Evolutionary conservation across 768 basidiomycete genomes (phyloP).

Genomic region (Amyloporia xantha): DNA sequence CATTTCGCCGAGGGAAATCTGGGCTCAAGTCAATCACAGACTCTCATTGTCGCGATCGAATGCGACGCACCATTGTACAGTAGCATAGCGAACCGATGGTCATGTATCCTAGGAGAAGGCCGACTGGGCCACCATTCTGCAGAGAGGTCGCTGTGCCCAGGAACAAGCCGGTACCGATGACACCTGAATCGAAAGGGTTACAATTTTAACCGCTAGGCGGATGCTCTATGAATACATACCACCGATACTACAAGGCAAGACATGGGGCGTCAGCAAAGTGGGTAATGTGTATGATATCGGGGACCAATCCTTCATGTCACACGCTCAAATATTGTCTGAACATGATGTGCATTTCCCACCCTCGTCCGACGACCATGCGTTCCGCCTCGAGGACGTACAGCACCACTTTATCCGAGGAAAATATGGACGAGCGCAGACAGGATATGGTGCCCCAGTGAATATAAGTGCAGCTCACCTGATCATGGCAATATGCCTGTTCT

Average conservation of each 20-base stretch:
- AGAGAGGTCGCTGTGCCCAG: conserved; percentile 44
- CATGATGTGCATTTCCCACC: no score
- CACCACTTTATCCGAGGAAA: no score
- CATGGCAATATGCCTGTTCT: conserved; percentile 28
- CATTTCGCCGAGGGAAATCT: conserved; percentile 38
- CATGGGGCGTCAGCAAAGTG: neutral
- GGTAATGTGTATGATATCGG: no score
- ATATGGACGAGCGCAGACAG: no score
- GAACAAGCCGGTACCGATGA: conserved; percentile 52
- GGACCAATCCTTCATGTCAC: no score
- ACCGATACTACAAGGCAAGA: conserved; percentile 16
- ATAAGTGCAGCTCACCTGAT: conserved; percentile 19
- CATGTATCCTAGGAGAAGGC: conserved; percentile 38
- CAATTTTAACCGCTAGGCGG: neutral
- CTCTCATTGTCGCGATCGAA: neutral
- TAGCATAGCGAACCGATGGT: conserved; percentile 31
- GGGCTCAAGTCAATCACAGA: neutral
- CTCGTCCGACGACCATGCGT: neutral
- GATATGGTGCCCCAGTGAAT: neutral
- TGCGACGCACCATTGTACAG: conserved; percentile 29
- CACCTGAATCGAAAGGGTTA: conserved; percentile 14
- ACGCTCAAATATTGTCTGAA: no score
- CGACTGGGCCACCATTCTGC: conserved; percentile 37
- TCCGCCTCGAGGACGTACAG: no score
- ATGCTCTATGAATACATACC: conserved; percentile 5